Evolutionary conservation across 2,329 filamentous ascomycete species (phyloP), one percentile per base, ranked within the genome.

Genomic region (Seiridium unicorne): DNA sequence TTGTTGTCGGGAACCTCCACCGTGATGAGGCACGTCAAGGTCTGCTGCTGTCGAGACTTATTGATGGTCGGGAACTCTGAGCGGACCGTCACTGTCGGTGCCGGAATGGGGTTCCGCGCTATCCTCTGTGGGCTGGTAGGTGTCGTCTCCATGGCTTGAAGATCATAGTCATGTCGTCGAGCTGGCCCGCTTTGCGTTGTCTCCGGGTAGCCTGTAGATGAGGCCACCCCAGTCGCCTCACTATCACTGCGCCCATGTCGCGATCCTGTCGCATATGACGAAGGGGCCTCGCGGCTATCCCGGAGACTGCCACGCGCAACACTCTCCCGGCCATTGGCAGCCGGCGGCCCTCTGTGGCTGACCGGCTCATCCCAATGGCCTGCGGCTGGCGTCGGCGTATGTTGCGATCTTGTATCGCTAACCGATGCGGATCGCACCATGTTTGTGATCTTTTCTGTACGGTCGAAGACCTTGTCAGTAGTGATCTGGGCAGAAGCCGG

Each of bases 1-100:
- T 95, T 96, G 66, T 89, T 92, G 70, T 96, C 93, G 0, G 93
- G 88, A 1, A 98, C 93, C 75, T 99, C 95, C 51, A 99, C 88
- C 0, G 95, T 98, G 55, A 99, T 85, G 58, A 99, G 80, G 69
- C 95, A 99, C 0, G 95, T 98, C 64, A 99, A 81, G 9, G 92
- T 95, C 74, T 99, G 95, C 74, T 97, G 95, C 72, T 97, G 92
- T 55, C 93, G 89, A 26, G 93, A 97, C 64, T 92, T 86, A 74
- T 84, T 97, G 69, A 99, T 85, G 1, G 95, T 98, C 0, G 95
- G 95, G 71, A 97, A 99, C 75, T 99, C 95, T 72, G 94, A 98
- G 61, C 94, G 91, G 53, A 99, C 90, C 0, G 92, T 96, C n/a
- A 99, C 93, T 0, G 87, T 90, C 0, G 95, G 95, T 5, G 93